phyloP scores from a whole-genome alignment of 192 early-diverging fungal species.

The Podila verticillata region DNA sequence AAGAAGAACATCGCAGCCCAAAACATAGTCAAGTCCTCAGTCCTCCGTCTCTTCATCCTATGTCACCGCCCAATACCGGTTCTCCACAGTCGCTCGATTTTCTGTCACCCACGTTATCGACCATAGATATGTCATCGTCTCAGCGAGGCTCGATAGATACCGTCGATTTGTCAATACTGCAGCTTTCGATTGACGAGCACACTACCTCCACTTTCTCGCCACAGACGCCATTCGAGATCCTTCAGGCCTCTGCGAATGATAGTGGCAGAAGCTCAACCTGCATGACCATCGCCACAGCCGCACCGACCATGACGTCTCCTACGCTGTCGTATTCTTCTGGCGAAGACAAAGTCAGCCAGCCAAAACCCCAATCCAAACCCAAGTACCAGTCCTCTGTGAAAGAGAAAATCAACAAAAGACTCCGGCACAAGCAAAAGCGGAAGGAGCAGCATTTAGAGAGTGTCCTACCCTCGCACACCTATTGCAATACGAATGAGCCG shows the following conservation, averaged over 20 bases:
- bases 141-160: neutral
- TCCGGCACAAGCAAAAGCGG: too few relatives aligned
- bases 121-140: neutral
- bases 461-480: too few relatives aligned
- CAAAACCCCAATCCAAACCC: too few relatives aligned
- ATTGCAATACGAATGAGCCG: too few relatives aligned
- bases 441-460: too few relatives aligned
- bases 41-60: neutral
- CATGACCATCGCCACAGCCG: too few relatives aligned
- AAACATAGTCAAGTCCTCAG: neutral
- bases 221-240: neutral
- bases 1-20: neutral
- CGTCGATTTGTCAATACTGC: neutral
- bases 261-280: too few relatives aligned
- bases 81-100: neutral
- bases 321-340: too few relatives aligned
- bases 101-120: neutral
- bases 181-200: neutral
- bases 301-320: too few relatives aligned
- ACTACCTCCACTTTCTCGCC: neutral
- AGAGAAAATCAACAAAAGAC: too few relatives aligned
- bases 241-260: neutral
- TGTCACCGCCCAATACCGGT: neutral
- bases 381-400: too few relatives aligned
- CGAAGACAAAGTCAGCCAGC: too few relatives aligned